These are phyloP conservation scores for Gynandropsis gynandra DNA, from an alignment of 345 rosid species.

Conservation along the genomic window DNA sequence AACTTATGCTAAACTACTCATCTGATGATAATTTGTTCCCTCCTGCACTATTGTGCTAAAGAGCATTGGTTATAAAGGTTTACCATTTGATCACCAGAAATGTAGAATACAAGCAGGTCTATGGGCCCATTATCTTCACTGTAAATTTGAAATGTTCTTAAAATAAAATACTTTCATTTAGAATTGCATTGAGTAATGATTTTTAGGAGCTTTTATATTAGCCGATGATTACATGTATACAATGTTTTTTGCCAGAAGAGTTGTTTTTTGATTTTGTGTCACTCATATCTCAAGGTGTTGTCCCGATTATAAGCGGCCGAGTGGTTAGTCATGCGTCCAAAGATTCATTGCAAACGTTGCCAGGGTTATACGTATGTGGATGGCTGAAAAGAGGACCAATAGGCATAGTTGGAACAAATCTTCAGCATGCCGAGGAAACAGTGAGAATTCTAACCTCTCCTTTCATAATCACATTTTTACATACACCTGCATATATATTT, in stretches of 20 bases:
- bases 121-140: not conserved
- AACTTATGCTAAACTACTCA: not conserved
- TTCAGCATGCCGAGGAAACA: no score
- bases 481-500: not conserved
- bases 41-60: constrained; percentile 65
- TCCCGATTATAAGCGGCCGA: constrained; percentile 62
- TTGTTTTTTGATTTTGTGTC: no score
- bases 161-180: not conserved
- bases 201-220: no score
- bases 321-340: constrained; percentile 44
- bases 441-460: constrained; percentile 22
- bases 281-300: no score
- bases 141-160: not conserved
- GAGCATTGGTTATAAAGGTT: constrained; percentile 93
- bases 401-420: no score
- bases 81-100: constrained; percentile 81
- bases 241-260: not conserved
- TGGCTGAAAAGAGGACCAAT: no score
- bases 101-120: constrained; percentile 22
- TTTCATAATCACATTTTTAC: not conserved
- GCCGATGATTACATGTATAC: not conserved
- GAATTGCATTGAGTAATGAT: no score
- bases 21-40: constrained; percentile 6
- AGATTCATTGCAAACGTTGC: constrained; percentile 36
- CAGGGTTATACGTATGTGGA: constrained; percentile 84